phyloP scores from a whole-genome alignment of 2,329 filamentous ascomycete genomes.

The Paecilomyces formosus region DNA sequence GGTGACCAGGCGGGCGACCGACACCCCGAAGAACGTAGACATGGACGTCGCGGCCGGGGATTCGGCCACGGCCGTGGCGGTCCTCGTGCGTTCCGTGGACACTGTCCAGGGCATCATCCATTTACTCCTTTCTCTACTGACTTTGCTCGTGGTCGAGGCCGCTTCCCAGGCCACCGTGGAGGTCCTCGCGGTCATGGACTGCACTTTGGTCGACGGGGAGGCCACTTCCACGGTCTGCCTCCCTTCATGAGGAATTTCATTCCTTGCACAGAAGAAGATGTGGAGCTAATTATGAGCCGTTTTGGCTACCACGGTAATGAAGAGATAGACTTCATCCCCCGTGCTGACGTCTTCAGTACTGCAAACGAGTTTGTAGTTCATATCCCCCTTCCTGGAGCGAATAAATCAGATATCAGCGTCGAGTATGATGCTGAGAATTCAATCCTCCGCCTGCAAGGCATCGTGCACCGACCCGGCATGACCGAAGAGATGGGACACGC shows the following conservation, averaged over 20 bases:
- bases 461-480: conserved; percentile 63
- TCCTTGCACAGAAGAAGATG: conserved; percentile 21
- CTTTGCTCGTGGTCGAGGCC: background rate
- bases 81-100: background rate
- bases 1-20: background rate
- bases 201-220: background rate
- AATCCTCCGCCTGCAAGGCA: conserved; percentile 60
- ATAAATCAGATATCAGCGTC: conserved; percentile 70
- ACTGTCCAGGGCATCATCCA: background rate
- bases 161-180: background rate
- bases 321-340: conserved; percentile 29
- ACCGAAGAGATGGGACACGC: conserved; percentile 62
- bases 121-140: background rate
- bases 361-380: conserved; percentile 60
- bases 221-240: background rate
- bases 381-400: conserved; percentile 65
- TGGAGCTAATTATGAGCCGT: conserved; percentile 12
- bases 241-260: conserved; percentile 20
- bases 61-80: conserved; percentile 8
- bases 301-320: conserved; percentile 6
- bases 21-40: conserved; percentile 1
- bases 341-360: conserved; percentile 64
- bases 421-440: conserved; percentile 66
- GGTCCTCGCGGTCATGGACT: background rate
- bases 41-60: conserved; percentile 10